Percentiles rank a stretch among this genome's conserved stretches.
These are phyloP conservation scores for Hygrocybe punicea DNA, from an alignment of 768 basidiomycete species.

Conservation along the genomic window DNA sequence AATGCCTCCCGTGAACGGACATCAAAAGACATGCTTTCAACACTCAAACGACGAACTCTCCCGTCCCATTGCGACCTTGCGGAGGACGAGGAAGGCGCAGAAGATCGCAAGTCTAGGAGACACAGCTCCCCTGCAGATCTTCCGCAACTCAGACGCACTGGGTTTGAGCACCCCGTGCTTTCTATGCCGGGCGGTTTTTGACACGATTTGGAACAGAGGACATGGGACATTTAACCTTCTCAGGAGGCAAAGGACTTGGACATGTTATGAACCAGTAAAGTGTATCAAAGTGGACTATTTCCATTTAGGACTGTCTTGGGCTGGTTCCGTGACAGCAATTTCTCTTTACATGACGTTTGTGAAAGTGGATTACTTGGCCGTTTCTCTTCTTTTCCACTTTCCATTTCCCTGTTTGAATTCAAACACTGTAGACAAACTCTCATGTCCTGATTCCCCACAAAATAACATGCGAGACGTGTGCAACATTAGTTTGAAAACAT, in stretches of 20 bases:
- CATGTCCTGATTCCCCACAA: no score
- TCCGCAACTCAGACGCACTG: constrained; percentile 43
- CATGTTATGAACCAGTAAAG: background rate
- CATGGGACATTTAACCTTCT: background rate
- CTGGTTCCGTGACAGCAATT: no score
- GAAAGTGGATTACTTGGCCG: no score
- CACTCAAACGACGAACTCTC: constrained; percentile 55
- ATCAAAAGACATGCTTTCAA: constrained; percentile 62
- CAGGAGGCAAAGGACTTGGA: background rate
- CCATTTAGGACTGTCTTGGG: no score
- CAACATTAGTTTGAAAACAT: no score
- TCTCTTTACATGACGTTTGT: no score
- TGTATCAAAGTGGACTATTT: no score
- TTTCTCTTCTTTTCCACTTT: no score
- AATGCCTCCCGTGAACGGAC: constrained; percentile 50
- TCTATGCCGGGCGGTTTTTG: constrained; percentile 58
- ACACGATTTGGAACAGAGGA: constrained; percentile 25
- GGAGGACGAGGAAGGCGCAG: constrained; percentile 9
- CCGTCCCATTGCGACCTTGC: constrained; percentile 24
- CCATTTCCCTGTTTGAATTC: no score
- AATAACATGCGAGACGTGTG: no score
- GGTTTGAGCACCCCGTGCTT: constrained; percentile 60
- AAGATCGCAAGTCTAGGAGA: constrained; percentile 46
- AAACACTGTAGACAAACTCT: no score
- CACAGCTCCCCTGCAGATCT: constrained; percentile 65